Evolutionary conservation across 176 grass and related monocot species (phyloP).

Genomic region (Oryza longistaminata): DNA sequence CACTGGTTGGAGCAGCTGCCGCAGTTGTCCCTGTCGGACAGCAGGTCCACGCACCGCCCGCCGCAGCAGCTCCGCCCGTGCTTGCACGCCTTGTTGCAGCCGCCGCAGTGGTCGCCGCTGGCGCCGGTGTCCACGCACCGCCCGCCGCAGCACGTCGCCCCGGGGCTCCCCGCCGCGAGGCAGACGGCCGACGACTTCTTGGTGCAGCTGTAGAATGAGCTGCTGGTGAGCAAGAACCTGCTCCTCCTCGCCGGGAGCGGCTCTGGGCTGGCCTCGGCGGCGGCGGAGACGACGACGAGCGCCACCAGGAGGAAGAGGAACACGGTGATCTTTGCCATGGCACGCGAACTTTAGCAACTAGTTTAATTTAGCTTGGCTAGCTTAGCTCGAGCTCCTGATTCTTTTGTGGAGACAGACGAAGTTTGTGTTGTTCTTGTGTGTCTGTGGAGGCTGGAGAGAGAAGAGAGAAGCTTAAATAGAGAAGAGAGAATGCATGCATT

Average conservation of each 20-base stretch:
- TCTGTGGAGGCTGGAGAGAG: too few relatives aligned
- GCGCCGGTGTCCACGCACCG: slow-evolving; percentile 34
- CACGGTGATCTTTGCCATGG: not conserved
- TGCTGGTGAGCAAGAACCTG: slow-evolving; percentile 11
- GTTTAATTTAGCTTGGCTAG: too few relatives aligned
- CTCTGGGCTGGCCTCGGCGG: not conserved
- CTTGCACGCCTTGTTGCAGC: slow-evolving; percentile 39
- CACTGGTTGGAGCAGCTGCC: slow-evolving; percentile 28
- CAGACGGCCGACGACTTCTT: slow-evolving; percentile 21
- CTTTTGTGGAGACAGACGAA: too few relatives aligned
- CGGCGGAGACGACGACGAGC: not conserved
- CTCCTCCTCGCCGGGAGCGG: not conserved
- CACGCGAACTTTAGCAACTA: too few relatives aligned
- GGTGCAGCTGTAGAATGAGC: not conserved
- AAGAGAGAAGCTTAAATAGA: not conserved
- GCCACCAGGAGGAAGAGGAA: not conserved
- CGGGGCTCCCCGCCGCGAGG: slow-evolving; percentile 30
- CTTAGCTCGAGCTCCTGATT: too few relatives aligned
- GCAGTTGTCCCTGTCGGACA: slow-evolving; percentile 31
- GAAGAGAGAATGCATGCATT: not conserved
- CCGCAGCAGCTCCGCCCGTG: slow-evolving; percentile 36
- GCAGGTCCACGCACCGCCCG: slow-evolving; percentile 34
- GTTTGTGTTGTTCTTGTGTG: not conserved
- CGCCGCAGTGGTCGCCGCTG: slow-evolving; percentile 41
- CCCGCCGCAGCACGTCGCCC: slow-evolving; percentile 37